Conservation (phyloP, 2,329 filamentous ascomycete species). For the Myriangium duriaei region DNA sequence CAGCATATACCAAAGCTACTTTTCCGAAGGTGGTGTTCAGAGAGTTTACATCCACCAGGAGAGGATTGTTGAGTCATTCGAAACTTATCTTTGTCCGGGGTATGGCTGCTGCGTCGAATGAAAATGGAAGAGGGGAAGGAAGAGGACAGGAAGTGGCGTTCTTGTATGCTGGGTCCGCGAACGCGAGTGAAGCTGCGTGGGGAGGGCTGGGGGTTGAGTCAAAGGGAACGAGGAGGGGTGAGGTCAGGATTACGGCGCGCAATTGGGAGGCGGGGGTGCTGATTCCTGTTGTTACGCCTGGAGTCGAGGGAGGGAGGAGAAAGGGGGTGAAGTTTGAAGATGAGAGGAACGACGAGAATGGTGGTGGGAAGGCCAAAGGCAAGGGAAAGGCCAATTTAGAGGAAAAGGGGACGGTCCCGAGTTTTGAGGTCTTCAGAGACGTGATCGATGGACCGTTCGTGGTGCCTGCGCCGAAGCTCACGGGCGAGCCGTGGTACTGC, state of each 20-base stretch:
- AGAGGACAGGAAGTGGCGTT: slow-evolving; percentile 50
- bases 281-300: slow-evolving; percentile 41
- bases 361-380: slow-evolving; percentile 6
- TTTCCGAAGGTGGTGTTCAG: slow-evolving; percentile 64
- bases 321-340: slow-evolving; percentile 3
- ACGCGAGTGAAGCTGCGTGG: slow-evolving; percentile 90
- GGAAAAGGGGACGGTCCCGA: too few relatives aligned
- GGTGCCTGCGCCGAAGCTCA: slow-evolving; percentile 43
- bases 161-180: slow-evolving; percentile 82
- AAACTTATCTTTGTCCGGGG: slow-evolving; percentile 41
- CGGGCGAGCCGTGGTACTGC: slow-evolving; percentile 34
- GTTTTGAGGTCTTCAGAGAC: slow-evolving; percentile 40
- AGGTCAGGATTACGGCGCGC: slow-evolving; percentile 65
- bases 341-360: slow-evolving; percentile 6
- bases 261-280: slow-evolving; percentile 97
- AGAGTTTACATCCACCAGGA: slow-evolving; percentile 60
- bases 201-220: slow-evolving; percentile 64
- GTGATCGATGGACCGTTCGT: slow-evolving; percentile 52
- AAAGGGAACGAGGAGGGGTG: slow-evolving; percentile 37
- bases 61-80: slow-evolving; percentile 72
- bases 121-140: too few relatives aligned
- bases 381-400: not conserved
- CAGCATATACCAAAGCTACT: slow-evolving; percentile 54
- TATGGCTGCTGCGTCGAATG: slow-evolving; percentile 12
- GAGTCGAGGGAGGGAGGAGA: slow-evolving; percentile 1